Base-by-base conservation (phyloP, 129 eudicot genomes). In the Deinandra increscens region DNA sequence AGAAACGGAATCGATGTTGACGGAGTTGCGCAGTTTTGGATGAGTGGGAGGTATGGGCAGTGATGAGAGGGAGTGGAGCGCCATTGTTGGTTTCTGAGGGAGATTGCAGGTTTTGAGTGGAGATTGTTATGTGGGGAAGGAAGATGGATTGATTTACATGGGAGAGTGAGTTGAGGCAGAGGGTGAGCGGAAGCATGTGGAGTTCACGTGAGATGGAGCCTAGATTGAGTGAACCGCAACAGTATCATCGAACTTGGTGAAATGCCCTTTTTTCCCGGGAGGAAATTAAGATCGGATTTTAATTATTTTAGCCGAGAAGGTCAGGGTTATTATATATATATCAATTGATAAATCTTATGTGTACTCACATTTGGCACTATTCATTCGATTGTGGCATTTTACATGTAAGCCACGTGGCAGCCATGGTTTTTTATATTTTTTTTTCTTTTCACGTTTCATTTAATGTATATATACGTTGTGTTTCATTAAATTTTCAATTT, bases 101-200 rank as follows among this genome's bases (percentile, higher is more conserved):
- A n/a, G n/a, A n/a, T n/a, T 68, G 48, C 20, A 71, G 9, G 44
- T 18, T 43, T 36, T 49, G 63, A 39, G 55, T 38, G 62, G 54
- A 33, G 26, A 48, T 75, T 56, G 67, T 41, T 75, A 18, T 67
- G 18, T 59, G 54, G 54, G 6, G 62, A 19, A 48, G 73, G 44
- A 41, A 64, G 72, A 43, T 42, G 69, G 63, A n/a, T 37, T 73
- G 70, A 62, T 50, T 65, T 65, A 54, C 73, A 55, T 65, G 59
- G 66, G 79, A 42, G 79, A 75, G 80, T 76, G 80, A 37, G 75
- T 37, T 67, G 44, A 67, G 80, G 80, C 79, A 7, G 50, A 62
- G 50, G 5, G 50, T 7, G 67, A 73, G 78, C 50, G 51, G 51
- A 51, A 64, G 22, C 79, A 75, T 68, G 75, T 75, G 80, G 39